A percentile compares a stretch with the other conserved stretches of the same genome.
phyloP scores from a whole-genome alignment of 202 grass and related monocot genomes.

The Elaeis oleifera region DNA sequence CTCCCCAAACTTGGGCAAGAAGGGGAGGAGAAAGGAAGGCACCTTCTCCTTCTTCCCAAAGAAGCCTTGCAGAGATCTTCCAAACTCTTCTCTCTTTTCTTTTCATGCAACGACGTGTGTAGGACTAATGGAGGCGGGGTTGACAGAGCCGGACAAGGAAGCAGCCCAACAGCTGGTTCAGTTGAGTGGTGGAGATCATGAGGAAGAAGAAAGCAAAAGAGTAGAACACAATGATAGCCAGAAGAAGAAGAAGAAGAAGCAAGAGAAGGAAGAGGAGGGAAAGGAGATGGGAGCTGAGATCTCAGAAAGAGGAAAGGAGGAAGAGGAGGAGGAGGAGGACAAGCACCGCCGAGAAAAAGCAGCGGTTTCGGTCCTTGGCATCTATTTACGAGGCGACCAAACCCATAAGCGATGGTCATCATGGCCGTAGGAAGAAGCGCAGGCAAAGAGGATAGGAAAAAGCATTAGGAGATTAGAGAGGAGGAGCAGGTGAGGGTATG shows the following conservation, averaged over 20 bases:
- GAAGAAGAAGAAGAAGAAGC: background rate
- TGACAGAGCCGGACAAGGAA: conserved; percentile 15
- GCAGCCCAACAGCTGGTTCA: conserved; percentile 26
- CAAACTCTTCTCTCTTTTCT: conserved; percentile 8
- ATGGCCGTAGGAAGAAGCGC: background rate
- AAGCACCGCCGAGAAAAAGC: background rate
- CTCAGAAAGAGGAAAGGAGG: background rate
- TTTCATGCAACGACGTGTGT: background rate
- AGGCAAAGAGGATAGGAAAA: background rate
- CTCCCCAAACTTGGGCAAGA: too few relatives aligned
- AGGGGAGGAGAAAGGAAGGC: background rate
- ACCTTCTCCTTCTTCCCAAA: background rate
- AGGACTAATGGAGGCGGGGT: conserved; percentile 1
- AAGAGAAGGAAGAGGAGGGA: background rate
- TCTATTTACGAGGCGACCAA: conserved; percentile 25
- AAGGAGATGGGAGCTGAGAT: background rate
- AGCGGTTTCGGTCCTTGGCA: conserved; percentile 26
- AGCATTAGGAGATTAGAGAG: background rate
- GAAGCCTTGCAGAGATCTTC: background rate
- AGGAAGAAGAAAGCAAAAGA: background rate
- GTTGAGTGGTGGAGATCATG: conserved; percentile 14
- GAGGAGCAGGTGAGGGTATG: too few relatives aligned
- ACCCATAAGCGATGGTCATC: background rate
- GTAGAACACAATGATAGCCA: background rate
- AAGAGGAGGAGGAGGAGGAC: background rate